phyloP scores from a whole-genome alignment of 495 filamentous ascomycete genomes.

The Podospora bellae-mahoneyi region DNA sequence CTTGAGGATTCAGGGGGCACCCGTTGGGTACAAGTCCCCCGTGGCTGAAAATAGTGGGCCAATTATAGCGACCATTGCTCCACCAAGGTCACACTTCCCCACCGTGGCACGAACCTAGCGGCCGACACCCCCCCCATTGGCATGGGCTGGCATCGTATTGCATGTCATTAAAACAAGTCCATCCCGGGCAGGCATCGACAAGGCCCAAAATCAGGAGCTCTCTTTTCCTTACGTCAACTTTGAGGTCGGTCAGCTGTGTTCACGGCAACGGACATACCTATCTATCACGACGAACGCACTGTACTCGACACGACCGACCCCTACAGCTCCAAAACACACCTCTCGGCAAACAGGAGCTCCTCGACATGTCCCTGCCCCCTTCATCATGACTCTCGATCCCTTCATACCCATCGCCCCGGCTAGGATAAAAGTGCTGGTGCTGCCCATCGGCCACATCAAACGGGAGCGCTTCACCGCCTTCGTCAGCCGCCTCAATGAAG shows the following conservation, averaged over 20 bases:
- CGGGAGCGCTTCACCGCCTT: constrained; percentile 76
- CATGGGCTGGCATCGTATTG: not conserved
- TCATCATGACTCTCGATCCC: constrained; percentile 77
- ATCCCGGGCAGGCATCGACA: not conserved
- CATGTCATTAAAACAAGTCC: constrained; percentile 5
- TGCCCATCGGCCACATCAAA: constrained; percentile 83
- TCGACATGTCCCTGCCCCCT: constrained; percentile 28
- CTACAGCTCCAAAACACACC: not conserved
- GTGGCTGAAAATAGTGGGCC: constrained; percentile 8
- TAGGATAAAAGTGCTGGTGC: constrained; percentile 74
- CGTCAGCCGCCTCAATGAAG: constrained; percentile 68
- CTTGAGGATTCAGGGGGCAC: not conserved
- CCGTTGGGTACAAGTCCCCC: constrained; percentile 1
- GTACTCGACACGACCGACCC: not conserved
- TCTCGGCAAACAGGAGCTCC: constrained; percentile 22
- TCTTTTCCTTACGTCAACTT: not conserved
- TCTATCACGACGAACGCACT: not conserved
- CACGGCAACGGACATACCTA: not conserved
- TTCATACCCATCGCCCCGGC: constrained; percentile 86
- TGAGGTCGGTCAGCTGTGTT: not conserved
- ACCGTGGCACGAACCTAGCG: not conserved
- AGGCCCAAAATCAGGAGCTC: not conserved
- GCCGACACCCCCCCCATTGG: not conserved
- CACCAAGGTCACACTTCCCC: not conserved
- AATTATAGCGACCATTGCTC: constrained; percentile 19